These are phyloP conservation scores for Ophiobolus disseminans DNA, from an alignment of 2,329 filamentous ascomycete species.

Conservation along the genomic window DNA sequence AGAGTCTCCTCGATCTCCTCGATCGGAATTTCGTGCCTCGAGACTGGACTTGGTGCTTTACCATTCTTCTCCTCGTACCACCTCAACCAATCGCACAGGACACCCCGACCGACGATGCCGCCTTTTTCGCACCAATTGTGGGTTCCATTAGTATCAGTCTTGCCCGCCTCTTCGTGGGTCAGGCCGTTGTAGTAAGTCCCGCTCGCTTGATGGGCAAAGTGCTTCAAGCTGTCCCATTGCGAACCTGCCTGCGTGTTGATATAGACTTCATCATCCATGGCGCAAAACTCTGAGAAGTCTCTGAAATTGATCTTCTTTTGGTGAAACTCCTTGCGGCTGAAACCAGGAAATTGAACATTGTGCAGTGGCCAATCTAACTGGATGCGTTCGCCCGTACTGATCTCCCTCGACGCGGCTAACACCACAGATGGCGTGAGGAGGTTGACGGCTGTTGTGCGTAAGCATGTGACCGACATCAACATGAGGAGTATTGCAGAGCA, in stretches of 20 bases:
- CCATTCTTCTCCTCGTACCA: constrained; percentile 43
- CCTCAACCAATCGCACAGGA: constrained; percentile 42
- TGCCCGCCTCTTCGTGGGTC: constrained; percentile 34
- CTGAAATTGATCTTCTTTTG: constrained; percentile 59
- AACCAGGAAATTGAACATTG: constrained; percentile 63
- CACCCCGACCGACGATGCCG: constrained; percentile 45
- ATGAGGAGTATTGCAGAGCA: constrained; percentile 26
- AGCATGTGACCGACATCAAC: constrained; percentile 4
- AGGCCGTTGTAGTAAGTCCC: constrained; percentile 41
- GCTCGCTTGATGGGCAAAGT: constrained; percentile 43
- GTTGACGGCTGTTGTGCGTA: constrained; percentile 39
- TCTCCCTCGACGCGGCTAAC: constrained; percentile 57
- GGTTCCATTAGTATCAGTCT: constrained; percentile 38
- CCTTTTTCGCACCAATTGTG: constrained; percentile 48
- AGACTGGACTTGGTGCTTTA: constrained; percentile 32
- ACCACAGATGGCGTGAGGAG: constrained; percentile 61
- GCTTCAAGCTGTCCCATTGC: constrained; percentile 48
- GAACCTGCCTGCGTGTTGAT: constrained; percentile 44
- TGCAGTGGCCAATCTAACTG: constrained; percentile 63
- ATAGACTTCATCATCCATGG: constrained; percentile 42
- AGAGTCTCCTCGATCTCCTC: constrained; percentile 39
- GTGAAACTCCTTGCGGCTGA: constrained; percentile 59
- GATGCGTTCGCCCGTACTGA: constrained; percentile 60
- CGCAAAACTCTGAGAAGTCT: constrained; percentile 32
- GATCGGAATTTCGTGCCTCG: constrained; percentile 39